Base-by-base conservation (phyloP, 2,329 filamentous ascomycete genomes). In the Cephalotrichum gorgonifer region DNA sequence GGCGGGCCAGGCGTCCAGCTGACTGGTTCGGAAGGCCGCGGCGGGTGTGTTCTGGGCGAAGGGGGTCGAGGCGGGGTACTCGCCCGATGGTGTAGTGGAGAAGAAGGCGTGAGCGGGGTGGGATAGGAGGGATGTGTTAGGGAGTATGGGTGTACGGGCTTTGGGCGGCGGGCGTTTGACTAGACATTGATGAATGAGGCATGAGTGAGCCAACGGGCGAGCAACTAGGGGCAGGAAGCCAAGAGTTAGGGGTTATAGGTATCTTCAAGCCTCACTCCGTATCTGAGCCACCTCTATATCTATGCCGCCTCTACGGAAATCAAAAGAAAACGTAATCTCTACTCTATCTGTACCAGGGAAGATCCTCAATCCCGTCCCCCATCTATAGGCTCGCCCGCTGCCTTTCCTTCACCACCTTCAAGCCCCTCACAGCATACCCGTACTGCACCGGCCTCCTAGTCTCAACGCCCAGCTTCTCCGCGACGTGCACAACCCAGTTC, bases 371-470 rank as follows among this genome's bases (percentile, higher is more conserved):
- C 8, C 23, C 43, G 15, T 11, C 28, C 17, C 11, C 22, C 44
- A 15, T 23, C 15, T 20, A 46, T 22, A 31, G n/a, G 17, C 26
- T 46, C 23, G 15, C 30, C 15, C 26, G 26, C 33, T 39, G 35
- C 35, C 12, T 41, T 11, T 39, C 22, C 45, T 28, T 47, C 22
- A 47, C 9, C 35, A 8, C 22, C 35, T 39, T 20, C 35, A 39
- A 22, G 5, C n/a, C 35, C n/a, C n/a, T 9, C 9, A 39, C 35
- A 15, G 39, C 69, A 9, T 69, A 62, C 26, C 61, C 56, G 55
- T 79, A 79, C 62, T 94, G 88, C 54, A 80, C 79, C 1, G 88
- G 79, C 78, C 83, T 84, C 56, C 83, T 71, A 5, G 90, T 79
- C 51, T 79, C 69, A 3, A 90, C 80, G 9, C 78, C 81, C 28